These are phyloP conservation scores for Chalciporus sp. DNA, from an alignment of 1,284 basidiomycete genomes.

Conservation along the genomic window DNA sequence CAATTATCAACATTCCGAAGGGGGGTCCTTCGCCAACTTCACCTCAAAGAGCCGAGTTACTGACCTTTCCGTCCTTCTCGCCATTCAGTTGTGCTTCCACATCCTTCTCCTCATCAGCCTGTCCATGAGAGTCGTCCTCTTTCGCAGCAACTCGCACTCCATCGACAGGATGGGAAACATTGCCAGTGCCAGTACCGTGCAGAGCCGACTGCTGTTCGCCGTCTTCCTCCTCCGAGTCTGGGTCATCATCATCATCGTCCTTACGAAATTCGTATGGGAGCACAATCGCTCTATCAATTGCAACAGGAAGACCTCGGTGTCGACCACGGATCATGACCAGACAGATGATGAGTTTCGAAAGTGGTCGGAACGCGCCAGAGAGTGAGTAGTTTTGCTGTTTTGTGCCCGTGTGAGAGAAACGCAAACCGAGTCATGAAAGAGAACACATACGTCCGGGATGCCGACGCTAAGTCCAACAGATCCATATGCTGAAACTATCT, in stretches of 20 bases:
- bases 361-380: conserved; percentile 73
- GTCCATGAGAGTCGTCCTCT: neutral
- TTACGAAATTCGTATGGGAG: conserved; percentile 61
- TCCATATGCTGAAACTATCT: conserved; percentile 90
- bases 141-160: neutral
- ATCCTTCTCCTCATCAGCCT: neutral
- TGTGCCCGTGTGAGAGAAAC: conserved; percentile 1
- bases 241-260: conserved; percentile 16
- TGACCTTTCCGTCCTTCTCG: neutral
- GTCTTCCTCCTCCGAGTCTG: conserved; percentile 7
- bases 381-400: conserved; percentile 75
- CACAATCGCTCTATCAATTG: conserved; percentile 86
- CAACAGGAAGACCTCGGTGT: conserved; percentile 86
- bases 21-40: too few species aligned
- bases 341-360: conserved; percentile 88
- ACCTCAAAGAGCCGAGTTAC: neutral
- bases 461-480: conserved; percentile 86
- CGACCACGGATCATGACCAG: conserved; percentile 92
- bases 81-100: neutral
- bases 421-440: neutral
- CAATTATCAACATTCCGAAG: too few species aligned
- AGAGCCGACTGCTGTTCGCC: conserved; percentile 15
- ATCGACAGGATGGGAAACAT: neutral
- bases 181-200: neutral
- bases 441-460: conserved; percentile 52